Percentiles rank a stretch among this genome's conserved stretches.
Conservation (phyloP, 768 basidiomycete genomes). For the Rhodocollybia butyracea region DNA sequence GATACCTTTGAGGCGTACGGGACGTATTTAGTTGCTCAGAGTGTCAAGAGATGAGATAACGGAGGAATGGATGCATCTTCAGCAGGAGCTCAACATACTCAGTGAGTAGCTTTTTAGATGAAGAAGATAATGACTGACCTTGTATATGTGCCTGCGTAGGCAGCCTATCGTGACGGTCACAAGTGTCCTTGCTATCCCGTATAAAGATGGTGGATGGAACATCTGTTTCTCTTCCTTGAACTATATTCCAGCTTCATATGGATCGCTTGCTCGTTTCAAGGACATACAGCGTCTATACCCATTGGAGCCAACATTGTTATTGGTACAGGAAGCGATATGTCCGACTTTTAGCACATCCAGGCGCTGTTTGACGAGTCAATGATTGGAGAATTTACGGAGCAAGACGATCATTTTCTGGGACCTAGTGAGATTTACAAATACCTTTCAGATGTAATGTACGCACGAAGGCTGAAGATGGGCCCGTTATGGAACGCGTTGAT, state of each 20-base stretch:
- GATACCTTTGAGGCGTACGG: slow-evolving; percentile 73
- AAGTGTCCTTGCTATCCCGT: slow-evolving; percentile 92
- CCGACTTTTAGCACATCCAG: slow-evolving; percentile 94
- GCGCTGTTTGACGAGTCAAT: slow-evolving; percentile 72
- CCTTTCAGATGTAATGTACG: slow-evolving; percentile 88
- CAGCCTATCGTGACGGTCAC: slow-evolving; percentile 97
- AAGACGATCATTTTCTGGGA: slow-evolving; percentile 82
- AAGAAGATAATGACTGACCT: neutral
- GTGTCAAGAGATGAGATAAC: slow-evolving; percentile 50
- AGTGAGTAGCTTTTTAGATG: slow-evolving; percentile 43
- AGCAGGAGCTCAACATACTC: slow-evolving; percentile 74
- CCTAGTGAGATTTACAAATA: slow-evolving; percentile 93
- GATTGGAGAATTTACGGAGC: slow-evolving; percentile 73
- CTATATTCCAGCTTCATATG: slow-evolving; percentile 74
- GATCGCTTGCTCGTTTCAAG: slow-evolving; percentile 95
- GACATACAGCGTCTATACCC: slow-evolving; percentile 83
- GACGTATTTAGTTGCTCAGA: slow-evolving; percentile 71
- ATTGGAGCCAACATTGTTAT: slow-evolving; percentile 84
- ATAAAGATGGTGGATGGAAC: slow-evolving; percentile 88
- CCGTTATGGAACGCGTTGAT: slow-evolving; percentile 95
- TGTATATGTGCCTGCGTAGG: too few species aligned
- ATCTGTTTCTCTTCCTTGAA: neutral
- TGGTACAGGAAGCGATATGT: slow-evolving; percentile 95
- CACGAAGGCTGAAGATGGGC: slow-evolving; percentile 80
- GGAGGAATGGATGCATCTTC: slow-evolving; percentile 52